phyloP scores from a whole-genome alignment of 169 alveolate species.

The Eimeria necatrix region DNA sequence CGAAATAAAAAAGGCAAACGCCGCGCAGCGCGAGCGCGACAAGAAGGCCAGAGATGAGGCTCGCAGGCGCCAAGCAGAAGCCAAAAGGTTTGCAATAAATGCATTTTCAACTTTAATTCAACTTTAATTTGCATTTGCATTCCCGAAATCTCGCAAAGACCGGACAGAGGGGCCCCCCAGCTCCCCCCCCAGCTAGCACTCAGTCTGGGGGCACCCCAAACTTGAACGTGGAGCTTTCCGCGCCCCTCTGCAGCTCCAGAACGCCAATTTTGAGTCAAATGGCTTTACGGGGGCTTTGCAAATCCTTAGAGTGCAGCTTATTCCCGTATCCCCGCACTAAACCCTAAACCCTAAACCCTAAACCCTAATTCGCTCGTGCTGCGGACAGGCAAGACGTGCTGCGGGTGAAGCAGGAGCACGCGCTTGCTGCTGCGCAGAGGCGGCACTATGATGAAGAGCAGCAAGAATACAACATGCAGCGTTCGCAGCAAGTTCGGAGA shows the following conservation, averaged over 20 bases:
- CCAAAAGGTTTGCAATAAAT: conserved; percentile 1
- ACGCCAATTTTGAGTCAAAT: too few relatives aligned
- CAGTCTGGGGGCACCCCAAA: too few relatives aligned
- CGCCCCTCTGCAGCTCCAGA: too few relatives aligned
- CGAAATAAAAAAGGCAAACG: conserved; percentile 31
- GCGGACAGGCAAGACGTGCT: conserved; percentile 52
- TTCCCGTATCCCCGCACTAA: too few relatives aligned
- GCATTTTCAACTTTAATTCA: neutral
- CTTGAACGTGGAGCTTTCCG: too few relatives aligned
- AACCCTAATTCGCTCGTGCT: neutral
- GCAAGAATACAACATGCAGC: conserved; percentile 71
- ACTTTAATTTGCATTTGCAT: too few relatives aligned
- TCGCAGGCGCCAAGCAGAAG: conserved; percentile 14
- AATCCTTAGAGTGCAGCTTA: too few relatives aligned
- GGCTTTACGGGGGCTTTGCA: too few relatives aligned
- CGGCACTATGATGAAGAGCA: conserved; percentile 67
- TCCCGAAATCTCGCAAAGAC: neutral
- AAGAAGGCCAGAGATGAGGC: conserved; percentile 57
- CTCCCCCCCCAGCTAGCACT: too few relatives aligned
- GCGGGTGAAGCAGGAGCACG: conserved; percentile 31
- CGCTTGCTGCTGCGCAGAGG: conserved; percentile 72
- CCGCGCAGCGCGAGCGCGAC: conserved; percentile 61
- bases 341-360: too few relatives aligned
- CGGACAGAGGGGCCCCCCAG: neutral
- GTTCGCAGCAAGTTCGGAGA: conserved; percentile 76